Base-by-base conservation (phyloP, 2,329 filamentous ascomycete species). In the Pezicula neosporulosa region DNA sequence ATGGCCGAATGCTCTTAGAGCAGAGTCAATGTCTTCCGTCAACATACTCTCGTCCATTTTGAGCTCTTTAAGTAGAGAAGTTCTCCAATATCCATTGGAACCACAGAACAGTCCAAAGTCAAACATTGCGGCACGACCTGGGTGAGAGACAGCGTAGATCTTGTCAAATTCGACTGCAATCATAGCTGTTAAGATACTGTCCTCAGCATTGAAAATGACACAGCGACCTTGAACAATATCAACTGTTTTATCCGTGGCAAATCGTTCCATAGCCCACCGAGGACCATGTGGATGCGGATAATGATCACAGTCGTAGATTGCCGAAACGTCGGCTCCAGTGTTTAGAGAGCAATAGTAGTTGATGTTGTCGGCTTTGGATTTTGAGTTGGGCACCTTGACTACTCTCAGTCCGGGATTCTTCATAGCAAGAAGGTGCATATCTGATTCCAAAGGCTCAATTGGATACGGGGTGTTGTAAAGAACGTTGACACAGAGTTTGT, bases 221-320 rank as follows among this genome's bases (percentile, higher is more conserved):
- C 74, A 77, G 24, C 74, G 71, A 8, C 74, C 74, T 62, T 77
- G 74, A 6, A 77, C 74, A 49, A 76, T 74, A 49, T 76, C 73
- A 21, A 73, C 60, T 16, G 69, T 66, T 8, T 65, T 54, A 44
- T 74, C 70, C 16, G 66, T 63, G 16, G 71, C 63, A 54, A 77
- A 76, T 42, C 73, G 67, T 56, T 77, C 74, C 13, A 70, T 70
- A 13, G 75, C 74, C 74, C 74, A 77, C 12, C 73, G 64, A 8
- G 73, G 71, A 27, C 69, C 72, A 57, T 77, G 70, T 3, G 75
- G 75, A 51, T 77, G 75, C 6, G 74, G 72, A 50, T 75, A 76
- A 60, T 77, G 75, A 54, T 77, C 75, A 52, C 71, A 75, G 57
- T 77, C 75, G 56, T 74, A 77, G 44, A 77, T 74, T n/a, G 73